Evolutionary conservation across 2,329 filamentous ascomycete species (phyloP).

Genomic region (Fusarium sp.): DNA sequence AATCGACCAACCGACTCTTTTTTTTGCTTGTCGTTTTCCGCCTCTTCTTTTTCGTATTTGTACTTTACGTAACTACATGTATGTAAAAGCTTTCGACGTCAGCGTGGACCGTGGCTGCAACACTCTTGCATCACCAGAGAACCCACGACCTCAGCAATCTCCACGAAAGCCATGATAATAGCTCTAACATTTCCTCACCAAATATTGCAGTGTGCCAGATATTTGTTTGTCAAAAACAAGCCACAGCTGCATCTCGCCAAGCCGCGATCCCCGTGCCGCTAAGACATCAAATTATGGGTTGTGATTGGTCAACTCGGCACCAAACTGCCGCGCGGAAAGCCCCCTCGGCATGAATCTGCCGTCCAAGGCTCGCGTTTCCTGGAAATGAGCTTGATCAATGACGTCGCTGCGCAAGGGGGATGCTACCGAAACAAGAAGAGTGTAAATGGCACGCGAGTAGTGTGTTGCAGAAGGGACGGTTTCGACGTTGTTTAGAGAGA

Average conservation of each 20-base stretch:
- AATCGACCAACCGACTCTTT: accelerated
- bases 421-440: background rate
- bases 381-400: constrained; percentile 10
- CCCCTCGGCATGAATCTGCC: constrained; percentile 35
- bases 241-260: constrained; percentile 28
- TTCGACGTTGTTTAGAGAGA: background rate
- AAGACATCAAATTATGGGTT: no score
- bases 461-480: background rate
- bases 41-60: background rate
- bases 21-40: background rate
- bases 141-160: background rate
- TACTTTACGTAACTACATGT: background rate
- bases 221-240: constrained; percentile 11
- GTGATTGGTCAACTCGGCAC: constrained; percentile 27
- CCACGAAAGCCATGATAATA: constrained; percentile 2
- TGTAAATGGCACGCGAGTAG: background rate
- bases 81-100: background rate
- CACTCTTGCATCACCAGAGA: background rate
- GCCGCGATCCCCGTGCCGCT: constrained; percentile 5
- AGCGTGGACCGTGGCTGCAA: background rate
- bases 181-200: background rate
- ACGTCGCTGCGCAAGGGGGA: constrained; percentile 13
- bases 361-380: constrained; percentile 18
- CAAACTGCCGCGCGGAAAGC: constrained; percentile 24
- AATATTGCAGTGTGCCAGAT: background rate